Evolutionary conservation across 2,329 filamentous ascomycete species (phyloP), one percentile per base, ranked within the genome.

Genomic region (Xylaria sp.): DNA sequence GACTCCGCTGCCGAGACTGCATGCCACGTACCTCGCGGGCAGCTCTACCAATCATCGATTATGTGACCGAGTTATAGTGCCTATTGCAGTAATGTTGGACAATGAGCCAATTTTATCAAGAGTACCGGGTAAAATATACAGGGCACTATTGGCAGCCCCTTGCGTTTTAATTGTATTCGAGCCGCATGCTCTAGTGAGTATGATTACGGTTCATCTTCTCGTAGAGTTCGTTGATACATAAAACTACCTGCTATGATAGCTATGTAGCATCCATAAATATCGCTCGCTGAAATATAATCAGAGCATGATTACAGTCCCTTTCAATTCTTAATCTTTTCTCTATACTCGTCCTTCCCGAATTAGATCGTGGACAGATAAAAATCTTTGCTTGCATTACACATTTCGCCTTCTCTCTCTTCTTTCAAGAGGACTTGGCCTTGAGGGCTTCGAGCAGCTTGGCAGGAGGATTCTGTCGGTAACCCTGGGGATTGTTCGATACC

Each of bases 401-500:
- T 23, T 34, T 28, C 41, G n/a, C 51, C 34, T 31, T 52, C 37
- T 54, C 31, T 65, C 64, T 31, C 39, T 28, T 41, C 58, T 55
- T 59, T 73, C 37, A 77, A 66, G 77, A 77, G 7, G 66, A 65
- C 65, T 76, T 76, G 50, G 69, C 69, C 83, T 91, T 88, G 73
- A 90, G 74, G 57, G 84, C 85, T 69, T 91, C 91, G 60, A 98
- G 79, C 76, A 98, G 87, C 82, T 92, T 90, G 73, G 92, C 87
- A 0, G 96, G 95, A n/a, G 95, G 94, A 73, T 94, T 87, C 84
- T 98, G 94, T 74, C 92, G 88, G 85, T 98, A 98, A 25, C 96
- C 96, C 83, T 94, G 90, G 28, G 96, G 96, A 84, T 98, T 98
- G 84, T 98, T 98, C 84, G 92, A 87, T 18, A 97, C 97, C 96